These are phyloP conservation scores for Epichloe gansuensis DNA, from an alignment of 2,329 filamentous ascomycete genomes.

Conservation along the genomic window DNA sequence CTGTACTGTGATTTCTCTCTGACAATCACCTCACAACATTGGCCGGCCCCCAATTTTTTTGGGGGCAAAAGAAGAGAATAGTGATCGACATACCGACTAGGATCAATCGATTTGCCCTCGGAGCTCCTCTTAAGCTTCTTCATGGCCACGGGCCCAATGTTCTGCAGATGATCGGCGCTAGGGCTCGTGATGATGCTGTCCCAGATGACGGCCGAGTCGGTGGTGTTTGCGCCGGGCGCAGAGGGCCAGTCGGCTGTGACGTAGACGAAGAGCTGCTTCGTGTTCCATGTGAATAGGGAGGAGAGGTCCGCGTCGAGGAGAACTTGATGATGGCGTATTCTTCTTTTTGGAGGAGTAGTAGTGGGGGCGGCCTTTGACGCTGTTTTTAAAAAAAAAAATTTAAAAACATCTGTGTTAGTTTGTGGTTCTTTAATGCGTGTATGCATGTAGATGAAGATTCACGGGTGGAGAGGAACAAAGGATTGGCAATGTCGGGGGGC, in stretches of 20 bases:
- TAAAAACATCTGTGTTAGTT: not conserved
- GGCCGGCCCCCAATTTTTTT: no score
- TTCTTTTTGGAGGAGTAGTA: slow-evolving; percentile 87
- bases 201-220: slow-evolving; percentile 82
- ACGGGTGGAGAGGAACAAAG: not conserved
- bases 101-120: slow-evolving; percentile 48
- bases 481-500: not conserved
- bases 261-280: slow-evolving; percentile 95
- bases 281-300: slow-evolving; percentile 97
- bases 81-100: slow-evolving; percentile 33
- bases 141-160: slow-evolving; percentile 45
- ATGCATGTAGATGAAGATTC: not conserved
- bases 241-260: slow-evolving; percentile 66
- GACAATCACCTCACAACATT: not conserved
- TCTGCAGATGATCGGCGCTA: slow-evolving; percentile 49
- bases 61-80: no score
- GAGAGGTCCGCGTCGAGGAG: slow-evolving; percentile 85
- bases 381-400: slow-evolving; percentile 22
- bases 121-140: slow-evolving; percentile 50
- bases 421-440: not conserved
- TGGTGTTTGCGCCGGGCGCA: slow-evolving; percentile 23
- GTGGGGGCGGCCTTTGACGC: slow-evolving; percentile 81
- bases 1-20: not conserved
- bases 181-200: slow-evolving; percentile 80
- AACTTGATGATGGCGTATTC: slow-evolving; percentile 95